Evolutionary conservation across 2,329 filamentous ascomycete species (phyloP).

Genomic region (Botrytis deweyae): DNA sequence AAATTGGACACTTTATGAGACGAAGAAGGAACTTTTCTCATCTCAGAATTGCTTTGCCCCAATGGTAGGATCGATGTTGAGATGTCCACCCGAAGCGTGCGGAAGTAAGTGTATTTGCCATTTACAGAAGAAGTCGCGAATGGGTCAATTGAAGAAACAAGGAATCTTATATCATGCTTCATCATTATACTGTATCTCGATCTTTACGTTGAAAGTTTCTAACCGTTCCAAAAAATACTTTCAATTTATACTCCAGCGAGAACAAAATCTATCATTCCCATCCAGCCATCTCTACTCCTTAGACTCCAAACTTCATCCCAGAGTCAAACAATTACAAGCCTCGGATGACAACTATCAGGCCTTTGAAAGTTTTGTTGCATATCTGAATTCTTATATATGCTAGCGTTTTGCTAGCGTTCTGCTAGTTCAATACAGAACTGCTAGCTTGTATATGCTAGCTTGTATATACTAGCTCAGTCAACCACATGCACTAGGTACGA

Average conservation of each 20-base stretch:
- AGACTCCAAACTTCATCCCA: neutral
- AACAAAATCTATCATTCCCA: neutral
- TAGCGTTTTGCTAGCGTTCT: neutral
- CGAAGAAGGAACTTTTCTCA: neutral
- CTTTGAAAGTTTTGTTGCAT: neutral
- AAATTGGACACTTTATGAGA: fast-evolving
- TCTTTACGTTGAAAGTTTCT: fast-evolving
- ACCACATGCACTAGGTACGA: no score
- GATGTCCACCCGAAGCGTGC: neutral
- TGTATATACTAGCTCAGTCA: no score
- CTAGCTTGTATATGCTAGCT: no score
- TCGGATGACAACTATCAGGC: neutral
- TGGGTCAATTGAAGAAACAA: neutral
- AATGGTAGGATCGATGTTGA: neutral
- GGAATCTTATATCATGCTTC: neutral
- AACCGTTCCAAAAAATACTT: fast-evolving
- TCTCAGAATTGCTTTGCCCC: fast-evolving
- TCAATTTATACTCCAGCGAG: no score
- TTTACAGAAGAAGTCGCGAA: neutral
- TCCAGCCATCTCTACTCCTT: neutral
- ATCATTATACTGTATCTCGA: neutral
- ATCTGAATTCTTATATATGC: neutral
- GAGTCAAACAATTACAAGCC: neutral
- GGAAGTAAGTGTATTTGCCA: neutral
- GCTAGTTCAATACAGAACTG: no score